These are phyloP conservation scores for Gynostemma pentaphyllum DNA, from an alignment of 306 rosid species.

Conservation along the genomic window DNA sequence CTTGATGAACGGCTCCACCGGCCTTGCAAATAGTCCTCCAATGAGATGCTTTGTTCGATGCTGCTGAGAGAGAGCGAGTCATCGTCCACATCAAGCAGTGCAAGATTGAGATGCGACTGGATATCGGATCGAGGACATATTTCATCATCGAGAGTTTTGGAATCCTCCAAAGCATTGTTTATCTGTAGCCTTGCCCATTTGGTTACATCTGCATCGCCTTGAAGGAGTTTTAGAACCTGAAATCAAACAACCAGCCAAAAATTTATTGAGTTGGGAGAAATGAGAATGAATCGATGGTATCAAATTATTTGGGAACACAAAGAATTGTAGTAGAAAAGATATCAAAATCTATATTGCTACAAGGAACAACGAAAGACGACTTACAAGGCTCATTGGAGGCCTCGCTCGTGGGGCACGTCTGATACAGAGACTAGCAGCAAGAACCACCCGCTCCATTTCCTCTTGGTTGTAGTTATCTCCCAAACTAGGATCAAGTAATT, in stretches of 20 bases:
- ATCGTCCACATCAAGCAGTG: conserved; percentile 86
- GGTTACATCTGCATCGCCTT: conserved; percentile 53
- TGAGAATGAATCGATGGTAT: neutral
- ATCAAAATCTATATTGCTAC: neutral
- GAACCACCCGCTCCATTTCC: conserved; percentile 66
- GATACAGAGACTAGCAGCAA: conserved; percentile 86
- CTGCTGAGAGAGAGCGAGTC: conserved; percentile 86
- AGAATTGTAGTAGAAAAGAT: neutral
- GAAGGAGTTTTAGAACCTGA: conserved; percentile 76
- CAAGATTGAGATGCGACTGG: conserved; percentile 80
- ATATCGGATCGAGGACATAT: conserved; percentile 51
- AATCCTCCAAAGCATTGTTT: conserved; percentile 30
- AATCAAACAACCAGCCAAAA: conserved; percentile 6
- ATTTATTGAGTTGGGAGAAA: neutral
- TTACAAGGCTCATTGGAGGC: conserved; percentile 82
- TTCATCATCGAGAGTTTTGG: conserved; percentile 42
- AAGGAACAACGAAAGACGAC: conserved; percentile 26
- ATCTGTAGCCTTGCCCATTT: conserved; percentile 79
- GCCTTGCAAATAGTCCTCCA: conserved; percentile 80
- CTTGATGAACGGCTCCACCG: conserved; percentile 92
- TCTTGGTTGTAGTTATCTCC: conserved; percentile 41
- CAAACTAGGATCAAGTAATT: conserved; percentile 65
- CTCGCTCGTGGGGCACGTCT: conserved; percentile 79
- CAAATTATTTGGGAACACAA: neutral
- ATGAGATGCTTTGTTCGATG: conserved; percentile 57